A percentile compares a stretch with the other conserved stretches of the same genome.
These are phyloP conservation scores for Medicago lupulina DNA, from an alignment of 306 rosid genomes.

Conservation along the genomic window DNA sequence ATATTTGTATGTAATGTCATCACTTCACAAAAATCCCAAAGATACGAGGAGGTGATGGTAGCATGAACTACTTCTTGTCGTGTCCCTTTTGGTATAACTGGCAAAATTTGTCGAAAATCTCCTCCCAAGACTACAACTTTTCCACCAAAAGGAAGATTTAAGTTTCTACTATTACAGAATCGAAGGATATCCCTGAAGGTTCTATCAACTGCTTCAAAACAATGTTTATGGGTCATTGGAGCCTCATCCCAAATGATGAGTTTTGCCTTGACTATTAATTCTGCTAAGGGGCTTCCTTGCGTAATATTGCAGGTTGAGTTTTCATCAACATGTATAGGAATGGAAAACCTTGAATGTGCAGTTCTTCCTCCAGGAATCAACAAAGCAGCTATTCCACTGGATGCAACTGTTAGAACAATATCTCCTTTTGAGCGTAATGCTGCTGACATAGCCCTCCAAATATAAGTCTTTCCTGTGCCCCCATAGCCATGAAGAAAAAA, in stretches of 20 bases:
- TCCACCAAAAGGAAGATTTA: not conserved
- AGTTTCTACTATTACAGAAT: not conserved
- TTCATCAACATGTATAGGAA: not conserved
- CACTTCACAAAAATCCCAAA: not conserved
- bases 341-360: not conserved
- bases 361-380: not conserved
- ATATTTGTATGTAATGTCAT: not conserved
- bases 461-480: not conserved
- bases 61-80: not conserved
- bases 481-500: not conserved
- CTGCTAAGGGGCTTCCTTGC: not conserved
- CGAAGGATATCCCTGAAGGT: not conserved
- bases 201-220: not conserved
- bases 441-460: slow-evolving; percentile 2
- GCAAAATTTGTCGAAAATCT: not conserved
- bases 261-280: not conserved
- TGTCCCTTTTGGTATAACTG: not conserved
- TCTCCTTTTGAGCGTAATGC: not conserved
- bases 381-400: not conserved
- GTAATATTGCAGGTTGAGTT: not conserved
- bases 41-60: not conserved
- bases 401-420: not conserved
- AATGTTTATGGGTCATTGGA: not conserved
- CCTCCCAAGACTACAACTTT: not conserved
- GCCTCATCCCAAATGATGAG: not conserved